A percentile compares a stretch with the other conserved stretches of the same genome.
Evolutionary conservation across 1,284 basidiomycete genomes (phyloP).

Genomic region (Meripilus lineatus): DNA sequence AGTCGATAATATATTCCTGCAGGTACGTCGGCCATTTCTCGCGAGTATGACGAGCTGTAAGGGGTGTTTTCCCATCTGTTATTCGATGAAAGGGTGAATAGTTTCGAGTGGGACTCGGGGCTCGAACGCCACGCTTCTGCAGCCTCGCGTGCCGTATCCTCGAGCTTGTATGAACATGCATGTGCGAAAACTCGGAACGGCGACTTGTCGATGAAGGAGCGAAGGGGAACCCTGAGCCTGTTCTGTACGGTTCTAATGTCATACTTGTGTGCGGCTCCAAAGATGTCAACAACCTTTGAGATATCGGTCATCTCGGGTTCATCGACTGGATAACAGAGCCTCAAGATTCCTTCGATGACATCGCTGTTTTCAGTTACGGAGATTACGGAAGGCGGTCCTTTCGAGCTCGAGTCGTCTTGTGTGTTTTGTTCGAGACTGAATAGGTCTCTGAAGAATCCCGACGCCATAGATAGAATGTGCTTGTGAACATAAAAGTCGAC

Average conservation of each 20-base stretch:
- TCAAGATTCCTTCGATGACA: slow-evolving; percentile 7
- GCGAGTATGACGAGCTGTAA: too few species aligned
- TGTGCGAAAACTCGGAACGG: slow-evolving; percentile 6
- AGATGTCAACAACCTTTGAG: not conserved
- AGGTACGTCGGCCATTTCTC: too few species aligned
- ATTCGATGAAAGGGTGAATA: too few species aligned
- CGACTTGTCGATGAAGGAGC: not conserved
- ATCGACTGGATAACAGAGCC: slow-evolving; percentile 9
- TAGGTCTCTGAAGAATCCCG: slow-evolving; percentile 18
- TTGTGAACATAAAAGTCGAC: slow-evolving; percentile 18
- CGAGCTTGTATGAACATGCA: slow-evolving; percentile 6
- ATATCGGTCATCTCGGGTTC: not conserved
- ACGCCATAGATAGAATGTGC: slow-evolving; percentile 13
- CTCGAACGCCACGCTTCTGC: too few species aligned
- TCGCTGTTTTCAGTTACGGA: slow-evolving; percentile 5
- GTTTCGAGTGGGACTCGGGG: too few species aligned
- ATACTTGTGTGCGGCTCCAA: slow-evolving; percentile 9
- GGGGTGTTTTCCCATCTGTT: too few species aligned
- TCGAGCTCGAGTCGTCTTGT: not conserved
- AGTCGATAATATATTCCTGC: too few species aligned
- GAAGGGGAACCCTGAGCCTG: not conserved
- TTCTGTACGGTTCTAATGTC: slow-evolving; percentile 3
- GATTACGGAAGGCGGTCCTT: slow-evolving; percentile 4
- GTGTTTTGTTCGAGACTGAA: slow-evolving; percentile 11
- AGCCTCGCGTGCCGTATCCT: slow-evolving; percentile 1